Base-by-base conservation (phyloP, 2,329 filamentous ascomycete species). In the Fusarium tuaranense region DNA sequence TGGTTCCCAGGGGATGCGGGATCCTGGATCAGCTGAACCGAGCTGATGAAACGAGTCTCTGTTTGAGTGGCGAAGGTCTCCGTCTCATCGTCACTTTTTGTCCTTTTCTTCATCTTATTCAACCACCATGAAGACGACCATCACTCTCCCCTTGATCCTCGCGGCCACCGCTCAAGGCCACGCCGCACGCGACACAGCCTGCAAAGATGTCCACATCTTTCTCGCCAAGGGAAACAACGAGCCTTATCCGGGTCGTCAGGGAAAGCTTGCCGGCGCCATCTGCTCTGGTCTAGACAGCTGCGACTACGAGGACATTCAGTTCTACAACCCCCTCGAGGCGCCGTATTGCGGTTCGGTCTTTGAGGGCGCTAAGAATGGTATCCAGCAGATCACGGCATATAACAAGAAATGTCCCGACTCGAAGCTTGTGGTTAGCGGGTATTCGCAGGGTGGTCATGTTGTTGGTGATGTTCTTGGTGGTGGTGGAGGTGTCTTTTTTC, bases 341-440 rank as follows among this genome's bases (percentile, higher is more conserved):
- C 71, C 76, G 18, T 85, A 84, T 76, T 85, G 82, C 77, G 70
- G 78, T 27, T 80, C 83, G 3, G 81, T 86, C 10, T 78, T 78
- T 7, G 80, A 82, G 41, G 84, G 84, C 3, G 78, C 78, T 10
- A 72, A 69, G 44, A 82, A 82, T 59, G 83, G 83, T 6, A 69
- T 81, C 32, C 60, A 67, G 16, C 83, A 86, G 74, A 84, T 87
- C 69, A 80, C 78, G 8, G 81, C 79, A 0, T 86, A 86, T 73
- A 81, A 81, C 73, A 75, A 81, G 72, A 77, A 78, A 18, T 87
- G 84, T 66, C 84, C 85, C 18, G 70, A 83, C 41, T 69, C 83
- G 25, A 84, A 82, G 69, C 80, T 86, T 14, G 83, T 86, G 8
- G 62, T 86, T 34, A 83, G 81, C 68, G 84, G 85, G 0, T 86